Conservation (phyloP, 2,329 filamentous ascomycete genomes). For the Dothistroma pini region DNA sequence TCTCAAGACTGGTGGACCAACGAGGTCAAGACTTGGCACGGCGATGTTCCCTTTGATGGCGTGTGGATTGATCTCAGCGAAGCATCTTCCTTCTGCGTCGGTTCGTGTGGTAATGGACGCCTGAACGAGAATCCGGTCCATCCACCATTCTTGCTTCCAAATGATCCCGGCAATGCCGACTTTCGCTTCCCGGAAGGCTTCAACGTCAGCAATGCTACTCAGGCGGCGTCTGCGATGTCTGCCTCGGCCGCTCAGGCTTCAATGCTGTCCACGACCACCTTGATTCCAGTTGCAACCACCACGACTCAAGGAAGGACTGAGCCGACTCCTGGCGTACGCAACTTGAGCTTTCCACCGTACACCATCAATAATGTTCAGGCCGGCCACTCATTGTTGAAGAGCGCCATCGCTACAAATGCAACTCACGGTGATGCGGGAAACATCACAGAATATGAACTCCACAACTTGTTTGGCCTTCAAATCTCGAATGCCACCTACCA, state of each 20-base stretch:
- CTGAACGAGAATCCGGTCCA: conserved; percentile 18
- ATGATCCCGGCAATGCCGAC: conserved; percentile 7
- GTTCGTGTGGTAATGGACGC: conserved; percentile 19
- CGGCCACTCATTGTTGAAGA: conserved; percentile 23
- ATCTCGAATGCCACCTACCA: conserved; percentile 29
- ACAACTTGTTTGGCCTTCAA: conserved; percentile 28
- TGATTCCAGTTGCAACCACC: conserved; percentile 11
- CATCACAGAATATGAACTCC: conserved; percentile 29
- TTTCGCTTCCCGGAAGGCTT: conserved; percentile 24
- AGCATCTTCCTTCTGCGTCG: conserved; percentile 23
- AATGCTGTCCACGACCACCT: conserved; percentile 13
- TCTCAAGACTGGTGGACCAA: conserved; percentile 26
- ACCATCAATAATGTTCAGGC: conserved; percentile 22
- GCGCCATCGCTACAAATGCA: conserved; percentile 25
- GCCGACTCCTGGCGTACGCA: conserved; percentile 14
- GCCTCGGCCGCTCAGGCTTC: conserved; percentile 15
- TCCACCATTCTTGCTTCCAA: conserved; percentile 14
- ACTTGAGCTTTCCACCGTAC: conserved; percentile 25
- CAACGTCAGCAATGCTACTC: conserved; percentile 26
- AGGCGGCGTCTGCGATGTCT: conserved; percentile 20
- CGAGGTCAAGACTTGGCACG: conserved; percentile 18
- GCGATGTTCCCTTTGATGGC: conserved; percentile 21
- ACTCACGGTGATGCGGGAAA: conserved; percentile 25
- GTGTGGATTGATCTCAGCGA: conserved; percentile 30
- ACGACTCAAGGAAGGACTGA: conserved; percentile 18